phyloP scores from a whole-genome alignment of 352 stramenopile genomes.

The Globisporangium parvum region DNA sequence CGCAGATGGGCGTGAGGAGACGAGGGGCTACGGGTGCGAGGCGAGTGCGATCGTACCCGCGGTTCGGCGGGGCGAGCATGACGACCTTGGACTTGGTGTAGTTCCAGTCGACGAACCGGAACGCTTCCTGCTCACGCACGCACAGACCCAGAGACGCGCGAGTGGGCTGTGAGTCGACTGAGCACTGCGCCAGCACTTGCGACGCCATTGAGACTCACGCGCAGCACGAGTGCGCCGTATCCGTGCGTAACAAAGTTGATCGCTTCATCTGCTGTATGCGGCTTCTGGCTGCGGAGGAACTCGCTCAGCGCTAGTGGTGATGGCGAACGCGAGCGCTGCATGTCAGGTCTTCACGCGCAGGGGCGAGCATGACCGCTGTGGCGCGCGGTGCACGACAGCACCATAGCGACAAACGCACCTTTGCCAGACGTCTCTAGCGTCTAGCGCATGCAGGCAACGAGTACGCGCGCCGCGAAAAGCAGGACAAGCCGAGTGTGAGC shows the following conservation, averaged over 20 bases:
- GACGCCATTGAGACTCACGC: slow-evolving; percentile 27
- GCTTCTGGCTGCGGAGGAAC: slow-evolving; percentile 54
- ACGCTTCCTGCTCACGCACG: slow-evolving; percentile 45
- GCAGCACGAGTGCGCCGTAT: slow-evolving; percentile 63
- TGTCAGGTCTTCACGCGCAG: background rate
- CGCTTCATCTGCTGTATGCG: slow-evolving; percentile 43
- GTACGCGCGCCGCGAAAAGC: no score
- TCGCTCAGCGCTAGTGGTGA: slow-evolving; percentile 27
- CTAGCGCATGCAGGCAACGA: no score
- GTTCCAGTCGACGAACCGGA: slow-evolving; percentile 66
- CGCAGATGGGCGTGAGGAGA: background rate
- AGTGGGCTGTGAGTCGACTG: background rate
- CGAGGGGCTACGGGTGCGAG: background rate
- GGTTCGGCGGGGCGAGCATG: slow-evolving; percentile 67
- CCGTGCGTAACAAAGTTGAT: slow-evolving; percentile 71
- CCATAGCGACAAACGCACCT: slow-evolving; percentile 17
- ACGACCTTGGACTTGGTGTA: slow-evolving; percentile 65
- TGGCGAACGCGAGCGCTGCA: background rate
- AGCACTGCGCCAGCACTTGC: background rate
- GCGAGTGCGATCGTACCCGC: slow-evolving; percentile 29
- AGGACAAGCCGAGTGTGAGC: no score
- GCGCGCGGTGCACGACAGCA: background rate
- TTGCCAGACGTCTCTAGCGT: slow-evolving; percentile 29
- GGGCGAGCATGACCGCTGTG: no score
- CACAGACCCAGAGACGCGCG: no score